Base-by-base conservation (phyloP, 202 grass and related monocot species). In the Bolboschoenoplectus hybrid region DNA sequence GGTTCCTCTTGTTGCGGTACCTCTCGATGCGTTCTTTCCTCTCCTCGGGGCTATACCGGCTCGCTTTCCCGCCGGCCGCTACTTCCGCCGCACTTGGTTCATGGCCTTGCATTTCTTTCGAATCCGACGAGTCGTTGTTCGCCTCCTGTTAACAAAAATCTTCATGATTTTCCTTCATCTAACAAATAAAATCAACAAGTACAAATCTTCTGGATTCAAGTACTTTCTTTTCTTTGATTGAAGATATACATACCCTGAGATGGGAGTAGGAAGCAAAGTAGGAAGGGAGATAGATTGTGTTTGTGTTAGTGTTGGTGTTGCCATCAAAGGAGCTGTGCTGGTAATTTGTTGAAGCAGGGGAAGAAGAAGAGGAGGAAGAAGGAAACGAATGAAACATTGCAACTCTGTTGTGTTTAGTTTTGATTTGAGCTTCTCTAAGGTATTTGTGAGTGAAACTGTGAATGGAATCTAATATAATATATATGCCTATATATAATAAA, bases 1-100 rank as follows among this genome's bases (percentile, higher is more conserved):
- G 89, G 14, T 94, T 91, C 45, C 97, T 90, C 89, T 98, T 98
- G 77, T 71, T 86, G 45, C 91, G 89, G 72, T 99, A 99, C 38
- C 91, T 89, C 66, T 94, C 85, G 10, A 96, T 96, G 85, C 84
- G 92, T 72, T 96, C 93, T 85, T 91, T 99, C 55, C 90, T 80
- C 66, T 94, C 97, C 67, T 99, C 93, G 0, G 85, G 80, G 7
- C 89, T 93, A 20, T 93, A 91, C 81, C 97, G 92, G 51, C 89
- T 88, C 5, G 89, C 87, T 78, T 91, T 94, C 78, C 77, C 91
- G 3, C 65, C 70, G 0, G 70, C 45, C 34, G 82, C 47, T 13
- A 0, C 46, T 67, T 81, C 88, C 1, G 16, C 82, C 50, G 78
- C 41, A 0, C 44, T 85, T 61, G 11, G 74, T 41, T 94, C 90